phyloP scores from a whole-genome alignment of 75 land plant species.

The Pinus tabuliformis region DNA sequence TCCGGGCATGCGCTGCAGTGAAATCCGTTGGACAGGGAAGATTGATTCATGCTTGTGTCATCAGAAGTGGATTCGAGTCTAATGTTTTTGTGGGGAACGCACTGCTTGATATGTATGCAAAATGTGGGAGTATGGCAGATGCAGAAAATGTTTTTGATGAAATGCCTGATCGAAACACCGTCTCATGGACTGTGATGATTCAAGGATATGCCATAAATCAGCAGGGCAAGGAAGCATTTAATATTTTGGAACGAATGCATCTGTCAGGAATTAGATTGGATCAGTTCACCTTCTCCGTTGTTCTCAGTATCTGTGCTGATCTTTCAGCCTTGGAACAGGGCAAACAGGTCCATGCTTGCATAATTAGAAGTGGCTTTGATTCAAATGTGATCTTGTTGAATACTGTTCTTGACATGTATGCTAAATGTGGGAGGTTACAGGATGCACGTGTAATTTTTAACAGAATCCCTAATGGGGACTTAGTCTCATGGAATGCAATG shows the following conservation, averaged over 20 bases:
- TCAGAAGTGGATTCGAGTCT: not conserved
- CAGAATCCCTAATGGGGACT: not conserved
- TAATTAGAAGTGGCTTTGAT: slow-evolving; percentile 6
- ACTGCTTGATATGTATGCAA: slow-evolving; percentile 12
- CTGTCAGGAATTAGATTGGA: slow-evolving; percentile 2
- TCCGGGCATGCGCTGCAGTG: not conserved
- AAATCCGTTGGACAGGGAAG: not conserved
- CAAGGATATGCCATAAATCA: slow-evolving; percentile 6
- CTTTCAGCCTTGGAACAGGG: slow-evolving; percentile 9
- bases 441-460: slow-evolving; percentile 13
- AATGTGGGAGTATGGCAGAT: slow-evolving; percentile 16
- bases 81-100: slow-evolving; percentile 1
- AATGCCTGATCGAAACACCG: slow-evolving; percentile 6
- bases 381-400: slow-evolving; percentile 6
- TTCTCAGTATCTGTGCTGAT: slow-evolving; percentile 4
- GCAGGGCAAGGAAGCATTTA: slow-evolving; percentile 8
- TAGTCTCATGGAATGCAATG: slow-evolving; percentile 25
- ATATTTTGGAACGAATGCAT: slow-evolving; percentile 16
- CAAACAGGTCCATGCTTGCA: slow-evolving; percentile 9
- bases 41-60: slow-evolving; percentile 4
- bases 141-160: slow-evolving; percentile 12
- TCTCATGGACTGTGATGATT: slow-evolving; percentile 21
- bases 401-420: slow-evolving; percentile 25
- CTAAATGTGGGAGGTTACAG: slow-evolving; percentile 19
- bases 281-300: slow-evolving; percentile 6